Conservation (phyloP, 2,329 filamentous ascomycete species). For the Madurella fahalii region DNA sequence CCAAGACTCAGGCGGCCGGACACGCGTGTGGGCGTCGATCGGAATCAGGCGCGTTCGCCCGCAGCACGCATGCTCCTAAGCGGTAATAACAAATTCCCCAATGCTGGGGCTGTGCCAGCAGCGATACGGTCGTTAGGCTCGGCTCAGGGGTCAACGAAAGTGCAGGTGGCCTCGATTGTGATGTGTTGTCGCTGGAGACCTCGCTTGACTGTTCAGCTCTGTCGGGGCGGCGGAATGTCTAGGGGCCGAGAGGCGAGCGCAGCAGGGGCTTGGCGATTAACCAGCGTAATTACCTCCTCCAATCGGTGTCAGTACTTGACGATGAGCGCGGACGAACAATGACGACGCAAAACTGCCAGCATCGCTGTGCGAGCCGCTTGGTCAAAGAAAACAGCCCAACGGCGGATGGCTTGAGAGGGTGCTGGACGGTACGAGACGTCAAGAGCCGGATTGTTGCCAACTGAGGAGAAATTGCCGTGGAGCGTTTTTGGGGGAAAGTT, state of each 20-base stretch:
- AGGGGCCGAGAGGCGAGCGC: background rate
- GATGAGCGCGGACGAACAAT: background rate
- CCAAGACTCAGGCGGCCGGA: constrained; percentile 8
- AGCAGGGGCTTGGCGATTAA: background rate
- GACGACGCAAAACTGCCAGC: background rate
- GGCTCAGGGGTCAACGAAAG: background rate
- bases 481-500: background rate
- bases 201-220: constrained; percentile 2
- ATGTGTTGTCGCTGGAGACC: constrained; percentile 6
- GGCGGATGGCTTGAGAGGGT: too few relatives aligned
- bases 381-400: background rate
- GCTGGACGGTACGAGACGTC: too few relatives aligned
- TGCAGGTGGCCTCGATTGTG: background rate
- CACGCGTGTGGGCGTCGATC: constrained; percentile 15
- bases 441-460: background rate
- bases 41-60: constrained; percentile 9
- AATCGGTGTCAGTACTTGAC: background rate
- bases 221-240: constrained; percentile 1
- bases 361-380: background rate
- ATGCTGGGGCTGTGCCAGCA: background rate
- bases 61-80: constrained; percentile 20
- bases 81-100: background rate
- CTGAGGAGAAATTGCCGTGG: background rate
- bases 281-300: background rate
- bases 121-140: background rate